Base-by-base conservation (phyloP, 2,329 filamentous ascomycete species). In the Huntiella bhutanensis region DNA sequence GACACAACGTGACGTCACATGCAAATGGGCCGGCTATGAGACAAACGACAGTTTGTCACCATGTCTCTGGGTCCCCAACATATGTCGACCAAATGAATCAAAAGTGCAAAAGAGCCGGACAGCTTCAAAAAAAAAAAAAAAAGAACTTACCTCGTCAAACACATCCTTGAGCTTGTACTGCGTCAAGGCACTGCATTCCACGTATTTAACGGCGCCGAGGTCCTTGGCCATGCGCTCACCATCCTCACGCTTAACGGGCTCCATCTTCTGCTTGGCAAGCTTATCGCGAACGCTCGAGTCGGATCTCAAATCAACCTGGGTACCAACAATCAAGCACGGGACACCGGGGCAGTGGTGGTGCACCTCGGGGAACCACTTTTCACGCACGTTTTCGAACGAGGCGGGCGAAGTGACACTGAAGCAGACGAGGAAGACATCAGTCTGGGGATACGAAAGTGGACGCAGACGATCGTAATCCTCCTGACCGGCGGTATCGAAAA, bases 91-190 rank as follows among this genome's bases (percentile, higher is more conserved):
- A 28, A 28, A 10, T 6, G 22, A 28, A 10, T 10, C 22, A 28
- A 28, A 8, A 28, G 22, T 28, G 8, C 22, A 28, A 28, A 28
- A 28, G 22, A 28, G 22, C 22, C 22, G 8, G 6, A 10, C 22
- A 28, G 22, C 6, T 28, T 28, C 8, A 3, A 10, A 28, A 19
- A 22, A 28, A 13, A 32, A 3, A 10, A 28, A 19, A 22, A 28
- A 13, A 32, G 41, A 43, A 59, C 73, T 55, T 73, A 94, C 87
- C 82, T 96, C 91, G 58, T 98, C 91, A 64, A 98, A 98, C 13
- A 98, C 91, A 60, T 96, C 91, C 72, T 98, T 98, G 54, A 98
- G 68, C 67, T 95, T 95, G 68, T 87, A 95, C 69, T 98, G 91
- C 52, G 91, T 96, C 62, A 98, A 68, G 49, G 91, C 91, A 60